These are phyloP conservation scores for Starmera quercuum DNA, from an alignment of 805 yeast species.

Conservation along the genomic window DNA sequence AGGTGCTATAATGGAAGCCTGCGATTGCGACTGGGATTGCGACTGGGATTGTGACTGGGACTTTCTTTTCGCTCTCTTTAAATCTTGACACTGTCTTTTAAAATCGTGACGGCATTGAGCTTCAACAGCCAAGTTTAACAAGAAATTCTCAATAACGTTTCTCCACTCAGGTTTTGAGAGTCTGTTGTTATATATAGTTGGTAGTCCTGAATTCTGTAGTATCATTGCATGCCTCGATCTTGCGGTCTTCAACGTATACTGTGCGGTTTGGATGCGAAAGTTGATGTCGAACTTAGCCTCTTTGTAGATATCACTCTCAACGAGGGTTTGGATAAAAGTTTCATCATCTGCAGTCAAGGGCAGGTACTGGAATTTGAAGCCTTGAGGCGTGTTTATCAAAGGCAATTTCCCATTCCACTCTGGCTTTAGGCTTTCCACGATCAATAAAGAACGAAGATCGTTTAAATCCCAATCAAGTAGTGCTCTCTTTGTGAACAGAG, in stretches of 20 bases:
- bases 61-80: constrained; percentile 33
- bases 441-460: constrained; percentile 57
- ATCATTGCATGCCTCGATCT: constrained; percentile 37
- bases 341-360: constrained; percentile 51
- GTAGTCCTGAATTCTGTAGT: constrained; percentile 18
- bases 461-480: constrained; percentile 66
- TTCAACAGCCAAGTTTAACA: constrained; percentile 58
- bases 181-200: constrained; percentile 10
- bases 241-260: constrained; percentile 52
- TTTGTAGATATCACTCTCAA: constrained; percentile 52
- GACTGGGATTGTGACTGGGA: background rate
- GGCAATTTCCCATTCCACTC: constrained; percentile 55
- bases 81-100: constrained; percentile 39
- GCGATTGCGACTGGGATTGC: constrained; percentile 1
- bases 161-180: constrained; percentile 62
- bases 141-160: constrained; percentile 62
- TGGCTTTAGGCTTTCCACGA: constrained; percentile 35
- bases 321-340: constrained; percentile 39
- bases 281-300: constrained; percentile 51
- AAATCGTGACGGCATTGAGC: constrained; percentile 65
- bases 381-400: constrained; percentile 22
- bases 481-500: constrained; percentile 53
- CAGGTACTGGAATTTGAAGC: constrained; percentile 40
- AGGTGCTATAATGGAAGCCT: background rate
- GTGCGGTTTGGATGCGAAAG: constrained; percentile 53